These are phyloP conservation scores for Candida caryicola DNA, from an alignment of 805 yeast genomes.

Conservation along the genomic window DNA sequence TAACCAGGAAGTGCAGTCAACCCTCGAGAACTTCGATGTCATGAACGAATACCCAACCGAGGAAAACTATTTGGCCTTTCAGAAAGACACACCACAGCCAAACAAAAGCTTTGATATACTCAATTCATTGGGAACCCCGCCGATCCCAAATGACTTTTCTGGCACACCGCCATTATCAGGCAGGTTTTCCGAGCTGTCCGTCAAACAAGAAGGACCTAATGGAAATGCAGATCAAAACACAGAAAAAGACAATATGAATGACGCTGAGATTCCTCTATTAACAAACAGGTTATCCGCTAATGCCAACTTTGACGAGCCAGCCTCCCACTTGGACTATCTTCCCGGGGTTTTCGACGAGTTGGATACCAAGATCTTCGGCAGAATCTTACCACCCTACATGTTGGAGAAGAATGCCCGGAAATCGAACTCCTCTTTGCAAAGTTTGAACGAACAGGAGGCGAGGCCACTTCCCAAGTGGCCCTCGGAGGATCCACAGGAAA, in stretches of 20 bases:
- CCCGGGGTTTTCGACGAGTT: slow-evolving; percentile 84
- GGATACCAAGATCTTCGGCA: slow-evolving; percentile 82
- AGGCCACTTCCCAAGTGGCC: not conserved
- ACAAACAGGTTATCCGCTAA: not conserved
- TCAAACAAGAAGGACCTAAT: not conserved
- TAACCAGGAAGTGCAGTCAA: slow-evolving; percentile 20
- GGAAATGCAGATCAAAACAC: too few species aligned
- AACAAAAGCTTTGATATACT: not conserved
- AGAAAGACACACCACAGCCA: not conserved
- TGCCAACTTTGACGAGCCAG: not conserved
- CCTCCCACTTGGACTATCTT: slow-evolving; percentile 41
- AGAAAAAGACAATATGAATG: too few species aligned
- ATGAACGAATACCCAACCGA: slow-evolving; percentile 16
- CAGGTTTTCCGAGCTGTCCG: too few species aligned
- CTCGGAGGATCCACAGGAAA: not conserved
- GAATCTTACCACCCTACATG: slow-evolving; percentile 84
- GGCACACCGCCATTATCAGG: too few species aligned
- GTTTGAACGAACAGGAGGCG: slow-evolving; percentile 1
- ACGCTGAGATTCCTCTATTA: too few species aligned
- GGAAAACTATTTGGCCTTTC: not conserved
- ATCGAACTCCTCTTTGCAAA: not conserved
- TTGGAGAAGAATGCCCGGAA: slow-evolving; percentile 29
- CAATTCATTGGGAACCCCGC: not conserved
- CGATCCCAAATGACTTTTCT: not conserved
- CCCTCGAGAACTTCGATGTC: slow-evolving; percentile 27